Evolutionary conservation across 768 basidiomycete genomes (phyloP), one percentile per base, ranked within the genome.

Genomic region (Glaciozyma antarctica): DNA sequence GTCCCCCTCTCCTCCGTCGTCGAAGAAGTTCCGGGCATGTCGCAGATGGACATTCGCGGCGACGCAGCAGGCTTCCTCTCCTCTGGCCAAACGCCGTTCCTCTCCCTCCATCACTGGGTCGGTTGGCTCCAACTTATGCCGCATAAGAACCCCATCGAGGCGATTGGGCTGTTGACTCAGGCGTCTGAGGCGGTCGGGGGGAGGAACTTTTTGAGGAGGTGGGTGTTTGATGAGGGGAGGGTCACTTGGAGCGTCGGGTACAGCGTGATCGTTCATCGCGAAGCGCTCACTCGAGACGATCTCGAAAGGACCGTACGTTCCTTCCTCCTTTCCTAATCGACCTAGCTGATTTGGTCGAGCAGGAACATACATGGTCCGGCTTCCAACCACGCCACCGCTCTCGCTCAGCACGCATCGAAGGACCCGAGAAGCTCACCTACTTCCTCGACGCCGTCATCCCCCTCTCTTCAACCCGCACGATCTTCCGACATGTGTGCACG

Each of bases 101-200:
- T 30, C 12, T 19, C 41, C 15, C n/a, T 26, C 7, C 52, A 62
- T 43, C 69, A 71, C 66, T 71, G 69, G 69, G 44, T 52, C 12
- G 51, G 61, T n/a, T 71, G 69, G 69, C 62, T 67, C 34, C 9
- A 47, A 43, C 58, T 71, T 13, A 58, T 71, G 24, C 69, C 69
- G 12, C 28, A 28, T 34, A n/a, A 53, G 49, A 30, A 47, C 16
- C 54, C 45, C 6, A 4, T 48, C 26, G 22, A 53, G 0, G n/a
- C 66, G 0, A 65, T 71, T 59, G 16, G 26, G 7, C 66, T 71
- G 26, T 51, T 71, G 44, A 15, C 58, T 13, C 13, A 34, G 5
- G 66, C 63, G 5, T 61, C 52, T 3, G 24, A 41, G 22, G 64
- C 56, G 10, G 48, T 71, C 34, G 69, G 69, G 6, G 69, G 69